phyloP scores from a whole-genome alignment of 768 basidiomycete species.

The Tylopilus intermedius region DNA sequence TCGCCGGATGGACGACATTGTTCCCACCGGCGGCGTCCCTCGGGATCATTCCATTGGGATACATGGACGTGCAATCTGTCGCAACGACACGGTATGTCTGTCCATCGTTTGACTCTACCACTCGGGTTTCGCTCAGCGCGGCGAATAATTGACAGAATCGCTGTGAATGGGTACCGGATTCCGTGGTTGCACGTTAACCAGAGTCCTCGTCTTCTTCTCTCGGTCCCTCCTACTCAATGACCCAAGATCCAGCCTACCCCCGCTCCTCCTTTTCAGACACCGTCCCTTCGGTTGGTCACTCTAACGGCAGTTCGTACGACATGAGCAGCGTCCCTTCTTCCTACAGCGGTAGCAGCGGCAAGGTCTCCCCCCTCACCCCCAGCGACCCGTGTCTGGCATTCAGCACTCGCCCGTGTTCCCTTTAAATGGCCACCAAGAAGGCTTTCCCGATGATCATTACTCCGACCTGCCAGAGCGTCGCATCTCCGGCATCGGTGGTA shows the following conservation, averaged over 20 bases:
- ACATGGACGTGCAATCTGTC: slow-evolving; percentile 50
- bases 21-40: slow-evolving; percentile 36
- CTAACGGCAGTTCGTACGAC: slow-evolving; percentile 56
- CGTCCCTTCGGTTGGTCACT: slow-evolving; percentile 51
- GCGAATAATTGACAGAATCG: slow-evolving; percentile 33
- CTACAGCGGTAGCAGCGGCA: slow-evolving; percentile 55
- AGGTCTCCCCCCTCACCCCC: slow-evolving; percentile 72
- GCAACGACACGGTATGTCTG: slow-evolving; percentile 37
- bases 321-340: slow-evolving; percentile 59
- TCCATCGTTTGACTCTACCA: background rate
- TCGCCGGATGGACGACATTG: too few relatives aligned
- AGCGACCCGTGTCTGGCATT: slow-evolving; percentile 56
- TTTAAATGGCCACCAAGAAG: slow-evolving; percentile 42
- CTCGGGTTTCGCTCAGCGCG: background rate
- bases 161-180: slow-evolving; percentile 52
- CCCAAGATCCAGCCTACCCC: slow-evolving; percentile 54
- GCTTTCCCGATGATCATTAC: slow-evolving; percentile 52
- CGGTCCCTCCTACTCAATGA: slow-evolving; percentile 49
- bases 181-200: slow-evolving; percentile 64
- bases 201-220: slow-evolving; percentile 65
- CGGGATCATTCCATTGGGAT: slow-evolving; percentile 49
- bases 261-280: slow-evolving; percentile 58
- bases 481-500: slow-evolving; percentile 31
- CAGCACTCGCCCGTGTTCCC: slow-evolving; percentile 54
- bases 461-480: slow-evolving; percentile 60